Conservation (phyloP, 345 rosid species). For the Microcos paniculata region DNA sequence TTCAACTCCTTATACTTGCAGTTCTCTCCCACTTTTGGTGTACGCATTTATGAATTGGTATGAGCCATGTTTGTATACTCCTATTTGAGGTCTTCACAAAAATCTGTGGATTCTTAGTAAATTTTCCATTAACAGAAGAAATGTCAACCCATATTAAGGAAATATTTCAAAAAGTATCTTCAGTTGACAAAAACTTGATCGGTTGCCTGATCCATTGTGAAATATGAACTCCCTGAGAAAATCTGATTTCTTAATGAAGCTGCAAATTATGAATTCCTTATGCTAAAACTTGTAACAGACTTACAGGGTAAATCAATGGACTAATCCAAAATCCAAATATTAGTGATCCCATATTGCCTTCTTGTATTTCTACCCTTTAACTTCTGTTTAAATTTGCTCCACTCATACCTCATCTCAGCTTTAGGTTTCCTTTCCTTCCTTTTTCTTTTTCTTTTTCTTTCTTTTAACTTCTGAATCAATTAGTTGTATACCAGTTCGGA, state of each 20-base stretch:
- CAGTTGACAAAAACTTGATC: not conserved
- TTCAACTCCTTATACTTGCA: not conserved
- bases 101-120: not conserved
- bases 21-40: not conserved
- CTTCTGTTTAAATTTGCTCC: not conserved
- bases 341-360: not conserved
- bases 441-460: not conserved
- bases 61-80: not conserved
- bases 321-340: not conserved
- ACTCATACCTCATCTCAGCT: not conserved
- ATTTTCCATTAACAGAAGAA: not conserved
- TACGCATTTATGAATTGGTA: not conserved
- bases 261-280: not conserved
- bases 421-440: not conserved
- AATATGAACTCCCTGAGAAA: not conserved
- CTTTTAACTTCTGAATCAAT: not conserved
- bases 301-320: not conserved
- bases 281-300: not conserved
- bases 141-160: not conserved
- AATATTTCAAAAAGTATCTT: not conserved
- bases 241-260: not conserved
- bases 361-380: not conserved
- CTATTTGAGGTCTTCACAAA: not conserved
- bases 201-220: not conserved
- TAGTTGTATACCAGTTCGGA: not conserved